These are phyloP conservation scores for Turritis glabra DNA, from an alignment of 345 rosid species.

Conservation along the genomic window DNA sequence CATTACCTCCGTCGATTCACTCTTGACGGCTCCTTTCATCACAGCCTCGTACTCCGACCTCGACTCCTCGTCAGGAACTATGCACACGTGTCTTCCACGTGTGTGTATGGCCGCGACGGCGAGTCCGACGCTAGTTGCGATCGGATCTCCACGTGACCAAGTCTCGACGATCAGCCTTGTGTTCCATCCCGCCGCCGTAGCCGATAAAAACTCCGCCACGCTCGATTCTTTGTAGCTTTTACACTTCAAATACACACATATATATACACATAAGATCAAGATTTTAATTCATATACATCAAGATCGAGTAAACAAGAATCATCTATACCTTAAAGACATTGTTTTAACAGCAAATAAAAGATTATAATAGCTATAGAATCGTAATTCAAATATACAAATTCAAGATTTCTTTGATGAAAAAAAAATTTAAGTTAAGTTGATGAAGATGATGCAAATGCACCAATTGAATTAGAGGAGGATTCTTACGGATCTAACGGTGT, in stretches of 20 bases:
- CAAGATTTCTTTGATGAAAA: background rate
- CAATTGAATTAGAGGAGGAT: background rate
- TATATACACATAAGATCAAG: background rate
- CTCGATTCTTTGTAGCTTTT: constrained; percentile 54
- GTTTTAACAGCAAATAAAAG: background rate
- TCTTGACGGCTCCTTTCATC: constrained; percentile 42
- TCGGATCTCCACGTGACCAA: constrained; percentile 66
- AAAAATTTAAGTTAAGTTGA: background rate
- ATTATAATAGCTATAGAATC: background rate
- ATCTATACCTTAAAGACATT: background rate
- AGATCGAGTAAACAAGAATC: background rate
- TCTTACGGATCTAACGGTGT: constrained; percentile 70
- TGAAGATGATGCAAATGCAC: background rate
- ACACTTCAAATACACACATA: constrained; percentile 42
- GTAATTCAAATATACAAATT: background rate
- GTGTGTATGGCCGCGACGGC: constrained; percentile 72
- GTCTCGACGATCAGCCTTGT: constrained; percentile 75
- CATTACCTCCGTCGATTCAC: constrained; percentile 35
- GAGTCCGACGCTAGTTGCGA: constrained; percentile 72
- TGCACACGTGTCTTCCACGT: constrained; percentile 73
- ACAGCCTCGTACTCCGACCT: constrained; percentile 52
- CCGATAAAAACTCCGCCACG: constrained; percentile 73
- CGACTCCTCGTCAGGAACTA: constrained; percentile 74
- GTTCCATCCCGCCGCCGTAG: constrained; percentile 94
- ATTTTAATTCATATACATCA: background rate